Base-by-base conservation (phyloP, 305 asterid genomes). In the Withania somnifera region DNA sequence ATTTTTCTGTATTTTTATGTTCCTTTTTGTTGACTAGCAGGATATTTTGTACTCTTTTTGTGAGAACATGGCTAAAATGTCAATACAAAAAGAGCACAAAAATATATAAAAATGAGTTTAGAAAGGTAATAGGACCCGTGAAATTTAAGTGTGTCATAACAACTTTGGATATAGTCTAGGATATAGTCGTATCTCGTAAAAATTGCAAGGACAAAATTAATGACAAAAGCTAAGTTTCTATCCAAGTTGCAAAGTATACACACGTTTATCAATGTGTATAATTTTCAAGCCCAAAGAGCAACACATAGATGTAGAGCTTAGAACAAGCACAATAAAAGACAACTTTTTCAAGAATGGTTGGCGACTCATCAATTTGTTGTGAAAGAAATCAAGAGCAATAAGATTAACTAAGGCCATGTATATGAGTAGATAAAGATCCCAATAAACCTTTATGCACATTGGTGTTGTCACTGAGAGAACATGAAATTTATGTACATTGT, bases 401-500 rank as follows among this genome's bases (percentile, higher is more conserved):
- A 88, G 90, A 83, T 88, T 88, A 7, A 88, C 90, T 1, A 88
- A 79, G 45, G 45, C 45, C 45, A 38, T 38, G 45, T 38, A 38
- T 38, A 38, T 38, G 45, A 38, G 45, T 38, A 6, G 45, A 88
- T 42, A 86, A 36, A 1, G 90, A 87, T 11, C 88, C 88, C 77
- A 85, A 69, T 47, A 87, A 54, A 2, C 90, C 90, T 79, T 87
- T 82, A 88, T 88, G 0, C 89, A 89, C 82, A 88, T 40, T 5
- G 89, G 90, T 10, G 90, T 88, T 2, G 90, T 88, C 84, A 84
- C 89, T 1, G 90, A 75, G 90, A 75, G 42, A 88, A 86, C 89
- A 88, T 80, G 79, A 86, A 77, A 81, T 86, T 86, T 89, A 88
- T 88, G 45, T 85, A 85, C 2, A 83, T 87, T 20, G 87, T 87